These are phyloP conservation scores for Saccharomycopsis microspora DNA, from an alignment of 805 yeast genomes.

Conservation along the genomic window DNA sequence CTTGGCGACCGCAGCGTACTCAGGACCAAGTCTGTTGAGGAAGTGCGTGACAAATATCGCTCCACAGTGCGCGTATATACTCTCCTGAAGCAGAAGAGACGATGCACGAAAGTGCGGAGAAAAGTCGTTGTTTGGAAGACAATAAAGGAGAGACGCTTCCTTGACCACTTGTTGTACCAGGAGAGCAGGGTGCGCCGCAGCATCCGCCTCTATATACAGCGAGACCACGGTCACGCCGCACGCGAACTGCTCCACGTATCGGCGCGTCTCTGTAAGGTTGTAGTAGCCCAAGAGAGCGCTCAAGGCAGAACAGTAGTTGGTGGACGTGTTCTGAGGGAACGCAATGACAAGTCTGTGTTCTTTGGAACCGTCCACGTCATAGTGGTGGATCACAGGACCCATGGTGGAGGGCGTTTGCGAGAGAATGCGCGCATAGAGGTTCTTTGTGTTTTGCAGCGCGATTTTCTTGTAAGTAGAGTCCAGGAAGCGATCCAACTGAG, in stretches of 20 bases:
- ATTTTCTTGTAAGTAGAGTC: conserved; percentile 70
- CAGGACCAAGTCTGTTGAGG: conserved; percentile 87
- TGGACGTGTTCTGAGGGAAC: conserved; percentile 71
- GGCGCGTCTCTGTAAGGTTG: conserved; percentile 72
- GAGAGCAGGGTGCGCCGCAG: conserved; percentile 33
- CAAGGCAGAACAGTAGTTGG: conserved; percentile 79
- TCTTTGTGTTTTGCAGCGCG: conserved; percentile 71
- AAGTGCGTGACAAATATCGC: conserved; percentile 89
- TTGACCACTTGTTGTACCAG: conserved; percentile 83
- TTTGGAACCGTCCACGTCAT: conserved; percentile 64
- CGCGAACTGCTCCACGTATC: conserved; percentile 88
- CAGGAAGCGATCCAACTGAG: conserved; percentile 18
- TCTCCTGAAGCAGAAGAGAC: conserved; percentile 84
- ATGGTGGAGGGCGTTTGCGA: conserved; percentile 57
- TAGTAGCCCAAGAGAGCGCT: conserved; percentile 82
- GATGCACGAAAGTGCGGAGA: conserved; percentile 61
- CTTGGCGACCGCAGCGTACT: conserved; percentile 57
- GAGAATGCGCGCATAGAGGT: conserved; percentile 63
- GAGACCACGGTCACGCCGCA: conserved; percentile 83
- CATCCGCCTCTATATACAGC: conserved; percentile 54
- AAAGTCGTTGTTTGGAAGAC: conserved; percentile 82
- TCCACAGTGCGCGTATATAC: conserved; percentile 89
- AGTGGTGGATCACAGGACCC: conserved; percentile 89
- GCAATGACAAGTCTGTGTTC: conserved; percentile 88
- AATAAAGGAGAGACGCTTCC: conserved; percentile 86